Evolutionary conservation across 371 early-diverging fungal genomes (phyloP).

Genomic region (Gilbertella persicaria): DNA sequence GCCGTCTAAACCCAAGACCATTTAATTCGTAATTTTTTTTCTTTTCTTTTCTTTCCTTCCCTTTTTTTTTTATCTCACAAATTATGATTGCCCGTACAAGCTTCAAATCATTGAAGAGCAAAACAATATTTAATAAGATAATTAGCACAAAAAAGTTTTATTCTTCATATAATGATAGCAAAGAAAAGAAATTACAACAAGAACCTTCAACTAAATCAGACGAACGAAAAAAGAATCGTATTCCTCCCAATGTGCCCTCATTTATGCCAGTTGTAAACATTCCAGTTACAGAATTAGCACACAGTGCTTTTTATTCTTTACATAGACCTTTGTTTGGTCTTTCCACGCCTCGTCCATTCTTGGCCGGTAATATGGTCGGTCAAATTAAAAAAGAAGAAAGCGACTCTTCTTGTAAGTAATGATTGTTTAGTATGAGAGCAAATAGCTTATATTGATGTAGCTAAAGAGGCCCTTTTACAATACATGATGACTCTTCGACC

Average conservation of each 20-base stretch:
- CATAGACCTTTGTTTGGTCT: conserved; percentile 39
- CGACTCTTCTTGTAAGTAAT: conserved; percentile 2
- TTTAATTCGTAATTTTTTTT: background rate
- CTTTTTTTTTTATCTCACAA: background rate
- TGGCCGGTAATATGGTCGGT: conserved; percentile 15
- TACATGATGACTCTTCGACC: conserved; percentile 21
- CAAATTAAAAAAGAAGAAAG: conserved; percentile 22
- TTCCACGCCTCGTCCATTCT: conserved; percentile 19
- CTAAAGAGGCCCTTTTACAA: conserved; percentile 18
- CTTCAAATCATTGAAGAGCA: conserved; percentile 5
- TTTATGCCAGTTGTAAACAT: conserved; percentile 48
- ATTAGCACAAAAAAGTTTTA: background rate
- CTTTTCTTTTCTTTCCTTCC: background rate
- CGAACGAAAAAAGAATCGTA: background rate
- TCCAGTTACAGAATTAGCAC: conserved; percentile 46
- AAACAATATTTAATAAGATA: too few species aligned
- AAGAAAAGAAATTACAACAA: conserved; percentile 8
- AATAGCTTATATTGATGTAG: conserved; percentile 1
- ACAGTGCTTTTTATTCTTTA: conserved; percentile 51
- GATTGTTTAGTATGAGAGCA: background rate
- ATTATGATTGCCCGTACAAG: conserved; percentile 10
- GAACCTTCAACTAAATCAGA: conserved; percentile 3
- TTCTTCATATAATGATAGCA: conserved; percentile 3
- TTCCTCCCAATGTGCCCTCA: conserved; percentile 14
- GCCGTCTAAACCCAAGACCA: background rate